Evolutionary conservation across 257 asterid genomes (phyloP).

Genomic region (Datura wrightii): DNA sequence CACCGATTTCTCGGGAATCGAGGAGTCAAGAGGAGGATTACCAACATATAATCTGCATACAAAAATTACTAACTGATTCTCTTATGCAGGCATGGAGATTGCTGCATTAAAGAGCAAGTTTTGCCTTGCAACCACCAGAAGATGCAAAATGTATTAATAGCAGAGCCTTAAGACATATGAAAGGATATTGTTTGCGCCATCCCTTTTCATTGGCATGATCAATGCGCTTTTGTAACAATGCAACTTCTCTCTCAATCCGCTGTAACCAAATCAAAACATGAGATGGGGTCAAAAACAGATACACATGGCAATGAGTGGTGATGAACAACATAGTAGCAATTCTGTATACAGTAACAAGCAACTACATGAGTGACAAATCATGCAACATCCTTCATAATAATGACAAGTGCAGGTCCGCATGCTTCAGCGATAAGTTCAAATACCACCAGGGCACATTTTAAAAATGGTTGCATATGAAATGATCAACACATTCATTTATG

Average conservation of each 20-base stretch:
- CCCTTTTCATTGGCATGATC: conserved; percentile 94
- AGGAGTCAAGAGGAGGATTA: neutral
- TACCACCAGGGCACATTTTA: neutral
- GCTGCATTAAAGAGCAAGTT: conserved; percentile 24
- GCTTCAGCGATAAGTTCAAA: conserved; percentile 17
- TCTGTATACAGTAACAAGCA: conserved; percentile 19
- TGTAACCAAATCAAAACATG: conserved; percentile 48
- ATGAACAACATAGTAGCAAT: conserved; percentile 8
- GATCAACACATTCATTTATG: too few species aligned
- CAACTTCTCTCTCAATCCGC: conserved; percentile 77
- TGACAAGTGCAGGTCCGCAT: neutral
- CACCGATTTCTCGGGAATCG: neutral
- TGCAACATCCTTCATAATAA: neutral
- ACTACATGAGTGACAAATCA: conserved; percentile 22
- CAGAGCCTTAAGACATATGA: conserved; percentile 35
- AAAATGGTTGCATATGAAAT: neutral
- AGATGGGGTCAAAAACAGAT: conserved; percentile 28
- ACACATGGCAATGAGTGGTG: conserved; percentile 25
- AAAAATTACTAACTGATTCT: conserved; percentile 2
- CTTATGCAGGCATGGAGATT: neutral
- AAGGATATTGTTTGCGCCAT: conserved; percentile 97
- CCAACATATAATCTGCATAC: neutral
- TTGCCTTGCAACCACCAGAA: conserved; percentile 12
- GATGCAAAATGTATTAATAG: conserved; percentile 15
- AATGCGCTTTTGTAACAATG: conserved; percentile 57